Evolutionary conservation across 805 yeast species (phyloP), one percentile per base, ranked within the genome.

Genomic region (Barnettozyma populi): DNA sequence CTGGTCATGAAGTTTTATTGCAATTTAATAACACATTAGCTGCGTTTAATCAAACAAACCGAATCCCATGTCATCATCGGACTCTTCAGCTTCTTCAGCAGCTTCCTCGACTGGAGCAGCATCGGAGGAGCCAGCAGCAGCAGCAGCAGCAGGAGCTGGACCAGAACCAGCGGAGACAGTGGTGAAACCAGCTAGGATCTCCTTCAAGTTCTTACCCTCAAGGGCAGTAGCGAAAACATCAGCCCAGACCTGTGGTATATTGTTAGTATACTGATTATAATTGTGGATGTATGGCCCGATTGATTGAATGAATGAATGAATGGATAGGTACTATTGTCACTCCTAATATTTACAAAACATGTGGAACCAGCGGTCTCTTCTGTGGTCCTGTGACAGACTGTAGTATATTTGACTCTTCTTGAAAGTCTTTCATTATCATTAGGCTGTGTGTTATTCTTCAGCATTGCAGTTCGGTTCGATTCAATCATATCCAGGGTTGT

Each of bases 41-140:
- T n/a, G 41, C 36, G 52, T 49, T 75, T 86, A 86, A 76, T 85
- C 95, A 79, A 86, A 86, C 75, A 86, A 80, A 76, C 92, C 92
- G 84, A 86, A 82, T 64, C 92, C 92, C 92, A 86, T 84, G 75
- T 84, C 94, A 65, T 82, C 88, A 69, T 82, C 89, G 57, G 83
- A 79, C 70, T 78, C 86, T 70, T 82, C 87, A 59, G 68, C 71
- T 51, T 69, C 80, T 65, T 72, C 81, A 65, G 72, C 84, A 55
- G 64, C 84, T 62, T 75, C 81, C 54, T 68, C 87, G 59, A 72
- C 86, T 57, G 71, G 86, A 54, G 72, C 88, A 46, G 66, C 78
- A 50, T 65, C 78, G 54, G 69, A 75, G 51, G 65, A 74, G 52
- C 65, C 73, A 57, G 69, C 73, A 62, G 66, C 74, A 53, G 67